These are phyloP conservation scores for Aspergillus persii DNA, from an alignment of 2,329 filamentous ascomycete genomes.

Conservation along the genomic window DNA sequence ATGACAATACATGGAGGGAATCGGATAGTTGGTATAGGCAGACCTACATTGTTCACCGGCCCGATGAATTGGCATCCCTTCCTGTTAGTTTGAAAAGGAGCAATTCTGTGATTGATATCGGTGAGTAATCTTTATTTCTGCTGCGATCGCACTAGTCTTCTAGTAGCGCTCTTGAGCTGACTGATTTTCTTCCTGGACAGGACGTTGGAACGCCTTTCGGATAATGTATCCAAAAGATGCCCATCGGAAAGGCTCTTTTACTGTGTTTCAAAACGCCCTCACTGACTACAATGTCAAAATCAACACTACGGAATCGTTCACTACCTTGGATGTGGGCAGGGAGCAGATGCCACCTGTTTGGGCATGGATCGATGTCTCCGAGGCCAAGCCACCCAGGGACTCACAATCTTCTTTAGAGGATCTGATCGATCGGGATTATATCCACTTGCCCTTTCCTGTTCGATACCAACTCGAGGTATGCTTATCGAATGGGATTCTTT, in stretches of 20 bases:
- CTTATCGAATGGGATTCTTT: constrained; percentile 73
- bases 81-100: constrained; percentile 50
- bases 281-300: constrained; percentile 70
- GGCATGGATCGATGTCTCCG: constrained; percentile 40
- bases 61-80: constrained; percentile 31
- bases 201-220: constrained; percentile 62
- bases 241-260: constrained; percentile 35
- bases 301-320: constrained; percentile 44
- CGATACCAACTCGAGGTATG: constrained; percentile 93
- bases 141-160: background rate
- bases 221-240: constrained; percentile 45
- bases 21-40: constrained; percentile 62
- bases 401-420: constrained; percentile 37
- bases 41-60: constrained; percentile 58
- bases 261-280: constrained; percentile 54
- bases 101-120: constrained; percentile 59
- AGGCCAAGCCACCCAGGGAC: constrained; percentile 23
- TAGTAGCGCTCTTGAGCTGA: background rate
- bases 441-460: constrained; percentile 64
- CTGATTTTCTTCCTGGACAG: constrained; percentile 28
- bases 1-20: constrained; percentile 52
- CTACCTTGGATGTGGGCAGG: constrained; percentile 26
- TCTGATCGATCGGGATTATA: constrained; percentile 31
- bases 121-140: constrained; percentile 30
- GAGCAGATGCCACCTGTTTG: constrained; percentile 31